Percentiles rank a stretch among this genome's conserved stretches.
Evolutionary conservation across 768 basidiomycete genomes (phyloP).

Genomic region (Floccularia luteovirens): DNA sequence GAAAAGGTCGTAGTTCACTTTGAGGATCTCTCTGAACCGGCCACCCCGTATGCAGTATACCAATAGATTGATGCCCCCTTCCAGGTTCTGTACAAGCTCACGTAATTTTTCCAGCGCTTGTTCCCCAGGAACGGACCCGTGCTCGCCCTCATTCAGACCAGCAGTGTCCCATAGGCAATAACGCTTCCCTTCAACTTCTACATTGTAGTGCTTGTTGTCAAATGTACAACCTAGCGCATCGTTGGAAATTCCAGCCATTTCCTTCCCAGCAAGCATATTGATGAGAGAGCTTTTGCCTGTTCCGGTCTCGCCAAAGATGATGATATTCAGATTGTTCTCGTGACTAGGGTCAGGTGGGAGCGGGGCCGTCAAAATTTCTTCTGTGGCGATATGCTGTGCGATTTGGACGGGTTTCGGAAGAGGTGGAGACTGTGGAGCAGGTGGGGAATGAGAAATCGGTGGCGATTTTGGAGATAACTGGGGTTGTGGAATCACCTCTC

Average conservation of each 20-base stretch:
- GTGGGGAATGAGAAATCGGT: too few species aligned
- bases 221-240: constrained; percentile 27
- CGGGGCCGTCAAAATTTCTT: not conserved
- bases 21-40: constrained; percentile 10
- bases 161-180: constrained; percentile 29
- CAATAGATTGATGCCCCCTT: constrained; percentile 28
- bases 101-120: constrained; percentile 16
- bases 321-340: constrained; percentile 13
- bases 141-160: constrained; percentile 28
- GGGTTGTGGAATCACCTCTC: too few species aligned
- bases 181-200: constrained; percentile 12
- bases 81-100: constrained; percentile 23
- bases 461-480: too few species aligned
- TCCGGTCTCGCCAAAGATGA: constrained; percentile 34
- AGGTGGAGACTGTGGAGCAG: too few species aligned
- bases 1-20: constrained; percentile 30
- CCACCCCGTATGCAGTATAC: constrained; percentile 29
- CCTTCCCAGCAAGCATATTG: constrained; percentile 25
- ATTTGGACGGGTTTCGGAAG: too few species aligned
- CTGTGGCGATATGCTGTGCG: too few species aligned
- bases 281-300: constrained; percentile 33
- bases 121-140: constrained; percentile 11
- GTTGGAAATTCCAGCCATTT: constrained; percentile 21
- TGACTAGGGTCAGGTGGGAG: not conserved
- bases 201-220: constrained; percentile 14